Base-by-base conservation (phyloP, 2,329 filamentous ascomycete species). In the Penicillium sp. region DNA sequence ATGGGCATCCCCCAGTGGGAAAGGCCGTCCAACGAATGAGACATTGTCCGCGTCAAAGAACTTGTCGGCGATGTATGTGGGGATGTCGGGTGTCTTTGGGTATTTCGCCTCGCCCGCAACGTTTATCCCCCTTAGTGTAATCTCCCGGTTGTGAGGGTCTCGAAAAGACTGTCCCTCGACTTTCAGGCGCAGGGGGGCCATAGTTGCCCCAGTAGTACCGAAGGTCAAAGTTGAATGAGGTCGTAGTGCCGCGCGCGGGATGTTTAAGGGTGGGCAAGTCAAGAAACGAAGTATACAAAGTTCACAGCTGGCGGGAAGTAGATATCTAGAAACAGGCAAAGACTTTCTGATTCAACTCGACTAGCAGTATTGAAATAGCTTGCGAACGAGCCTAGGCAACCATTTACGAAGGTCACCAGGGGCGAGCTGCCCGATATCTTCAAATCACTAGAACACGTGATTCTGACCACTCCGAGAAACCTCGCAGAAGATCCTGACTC, bases 21-120 rank as follows among this genome's bases (percentile, higher is more conserved):
- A 99, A 0, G 94, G 94, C 2, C 93, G 85, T 59, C 87, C 84
- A 65, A 93, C 89, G 70, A 99, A 99, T 23, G 89, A 93, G 61
- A 97, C 90, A 65, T 88, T 86, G 75, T 99, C 93, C 68, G 89
- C 93, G 61, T 97, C 90, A 75, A 96, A 97, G 82, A 99, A 99
- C 67, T 86, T 80, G 15, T 91, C 83, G 33, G 81, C 74, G 12
- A 90, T 75, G 71, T 97, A 90, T 0, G 94, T 96, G 6, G 92
- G 91, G 53, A 89, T 81, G 63, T 96, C 81, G 17, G 94, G 94
- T 36, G 82, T 82, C 70, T 88, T 91, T 31, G 94, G 94, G 58
- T 91, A 88, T 78, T 99, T 99, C 69, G 90, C 87, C 71, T 97
- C 93, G 62, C 86, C 91, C 38, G 93, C 92, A 61, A 96, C 85